Conservation (phyloP, 129 eudicot genomes). For the Saposhnikovia divaricata region DNA sequence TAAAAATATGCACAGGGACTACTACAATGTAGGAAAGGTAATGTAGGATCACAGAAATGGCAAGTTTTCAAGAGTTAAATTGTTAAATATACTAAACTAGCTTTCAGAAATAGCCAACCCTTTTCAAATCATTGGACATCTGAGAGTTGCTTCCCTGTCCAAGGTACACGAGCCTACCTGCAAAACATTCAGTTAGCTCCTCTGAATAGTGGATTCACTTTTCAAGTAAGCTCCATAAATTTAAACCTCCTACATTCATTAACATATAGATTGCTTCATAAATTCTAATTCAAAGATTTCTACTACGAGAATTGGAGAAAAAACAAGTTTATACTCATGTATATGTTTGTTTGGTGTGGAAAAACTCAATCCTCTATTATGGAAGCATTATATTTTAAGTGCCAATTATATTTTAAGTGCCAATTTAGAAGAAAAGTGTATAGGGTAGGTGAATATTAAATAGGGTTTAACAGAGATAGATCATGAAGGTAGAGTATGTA, state of each 20-base stretch:
- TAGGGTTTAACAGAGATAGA: not conserved
- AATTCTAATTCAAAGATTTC: not conserved
- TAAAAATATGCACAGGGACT: not conserved
- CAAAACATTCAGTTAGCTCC: slow-evolving; percentile 9
- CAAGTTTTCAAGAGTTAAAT: not conserved
- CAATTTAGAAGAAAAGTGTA: not conserved
- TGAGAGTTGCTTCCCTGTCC: slow-evolving; percentile 47
- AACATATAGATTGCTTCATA: not conserved
- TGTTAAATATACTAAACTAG: not conserved
- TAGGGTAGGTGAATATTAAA: not conserved
- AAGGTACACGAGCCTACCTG: slow-evolving; percentile 67
- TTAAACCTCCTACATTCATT: too few relatives aligned
- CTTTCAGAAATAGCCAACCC: slow-evolving; percentile 70
- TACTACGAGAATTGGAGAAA: not conserved
- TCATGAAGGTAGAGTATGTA: not conserved
- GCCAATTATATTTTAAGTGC: not conserved
- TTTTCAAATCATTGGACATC: slow-evolving; percentile 32
- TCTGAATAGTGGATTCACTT: not conserved
- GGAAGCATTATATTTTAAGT: not conserved
- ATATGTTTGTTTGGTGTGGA: not conserved
- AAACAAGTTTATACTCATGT: not conserved
- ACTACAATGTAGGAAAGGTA: not conserved
- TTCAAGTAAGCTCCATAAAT: not conserved
- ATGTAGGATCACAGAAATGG: not conserved
- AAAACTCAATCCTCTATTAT: not conserved